phyloP scores from a whole-genome alignment of 2,329 filamentous ascomycete genomes.

The Trichoderma guizhouense region DNA sequence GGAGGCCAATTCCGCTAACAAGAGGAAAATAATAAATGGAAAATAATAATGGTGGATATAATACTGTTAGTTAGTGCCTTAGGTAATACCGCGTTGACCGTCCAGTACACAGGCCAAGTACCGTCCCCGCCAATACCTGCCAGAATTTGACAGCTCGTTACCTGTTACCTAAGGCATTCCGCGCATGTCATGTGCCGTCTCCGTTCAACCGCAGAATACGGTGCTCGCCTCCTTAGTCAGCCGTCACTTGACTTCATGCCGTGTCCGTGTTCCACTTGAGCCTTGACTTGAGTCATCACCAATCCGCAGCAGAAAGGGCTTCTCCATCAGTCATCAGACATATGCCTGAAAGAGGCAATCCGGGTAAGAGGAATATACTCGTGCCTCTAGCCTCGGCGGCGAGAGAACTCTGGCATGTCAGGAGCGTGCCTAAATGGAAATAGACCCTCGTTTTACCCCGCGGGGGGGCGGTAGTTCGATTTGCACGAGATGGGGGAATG shows the following conservation, averaged over 20 bases:
- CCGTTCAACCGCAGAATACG: neutral
- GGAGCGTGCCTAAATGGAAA: neutral
- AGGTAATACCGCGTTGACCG: neutral
- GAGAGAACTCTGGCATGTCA: neutral
- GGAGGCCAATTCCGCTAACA: neutral
- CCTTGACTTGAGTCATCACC: neutral
- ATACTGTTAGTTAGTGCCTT: neutral
- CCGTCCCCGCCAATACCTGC: neutral
- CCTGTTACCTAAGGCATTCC: neutral
- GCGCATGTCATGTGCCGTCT: slow-evolving; percentile 1
- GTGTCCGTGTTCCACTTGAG: neutral
- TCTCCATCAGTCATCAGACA: neutral
- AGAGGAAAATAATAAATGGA: neutral
- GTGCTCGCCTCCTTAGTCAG: neutral
- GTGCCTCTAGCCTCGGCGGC: neutral
- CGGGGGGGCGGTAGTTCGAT: slow-evolving; percentile 3
- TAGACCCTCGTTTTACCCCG: neutral
- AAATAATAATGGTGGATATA: neutral
- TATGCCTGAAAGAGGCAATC: slow-evolving; percentile 1
- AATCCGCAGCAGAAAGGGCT: neutral
- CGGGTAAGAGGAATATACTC: neutral
- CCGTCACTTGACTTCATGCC: slow-evolving; percentile 3
- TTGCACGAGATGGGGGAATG: neutral
- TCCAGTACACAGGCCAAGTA: neutral
- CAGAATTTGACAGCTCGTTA: neutral